These are phyloP conservation scores for Climacium dendroides DNA, from an alignment of 225 moss, liverwort and hornwort genomes.

Conservation along the genomic window DNA sequence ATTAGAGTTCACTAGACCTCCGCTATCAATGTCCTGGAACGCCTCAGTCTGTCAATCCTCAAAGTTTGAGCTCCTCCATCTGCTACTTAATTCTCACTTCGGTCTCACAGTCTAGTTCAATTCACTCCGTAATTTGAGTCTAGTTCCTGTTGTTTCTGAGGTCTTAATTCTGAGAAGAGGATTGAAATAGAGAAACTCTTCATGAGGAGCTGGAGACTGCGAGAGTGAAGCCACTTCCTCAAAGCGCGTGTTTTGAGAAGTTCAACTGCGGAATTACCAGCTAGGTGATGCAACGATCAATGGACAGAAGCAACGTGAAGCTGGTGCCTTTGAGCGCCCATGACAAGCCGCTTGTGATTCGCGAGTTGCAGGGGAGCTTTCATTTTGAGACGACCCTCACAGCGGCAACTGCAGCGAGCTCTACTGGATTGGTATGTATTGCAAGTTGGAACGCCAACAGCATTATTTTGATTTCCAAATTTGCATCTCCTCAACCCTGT, in stretches of 20 bases:
- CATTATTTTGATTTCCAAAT: neutral
- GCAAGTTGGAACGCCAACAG: neutral
- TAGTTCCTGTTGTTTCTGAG: neutral
- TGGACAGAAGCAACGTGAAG: neutral
- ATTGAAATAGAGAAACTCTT: neutral
- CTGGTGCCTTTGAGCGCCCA: neutral
- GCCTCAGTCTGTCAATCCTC: neutral
- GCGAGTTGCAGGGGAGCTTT: neutral
- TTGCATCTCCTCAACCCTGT: neutral
- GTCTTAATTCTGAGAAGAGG: neutral
- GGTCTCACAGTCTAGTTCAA: too few species aligned
- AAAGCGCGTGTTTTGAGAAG: neutral
- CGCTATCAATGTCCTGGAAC: neutral
- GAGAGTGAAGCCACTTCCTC: neutral
- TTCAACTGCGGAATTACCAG: neutral
- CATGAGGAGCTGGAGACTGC: neutral
- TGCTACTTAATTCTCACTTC: neutral
- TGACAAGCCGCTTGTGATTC: neutral
- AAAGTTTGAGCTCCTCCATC: neutral
- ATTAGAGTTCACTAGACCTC: neutral
- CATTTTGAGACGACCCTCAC: slow-evolving; percentile 1
- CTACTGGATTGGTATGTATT: neutral
- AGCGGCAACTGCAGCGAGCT: neutral
- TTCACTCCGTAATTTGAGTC: neutral
- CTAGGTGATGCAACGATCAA: neutral